A percentile compares a stretch with the other conserved stretches of the same genome.
Evolutionary conservation across 805 yeast species (phyloP).

Genomic region (Yarrowia sp.): DNA sequence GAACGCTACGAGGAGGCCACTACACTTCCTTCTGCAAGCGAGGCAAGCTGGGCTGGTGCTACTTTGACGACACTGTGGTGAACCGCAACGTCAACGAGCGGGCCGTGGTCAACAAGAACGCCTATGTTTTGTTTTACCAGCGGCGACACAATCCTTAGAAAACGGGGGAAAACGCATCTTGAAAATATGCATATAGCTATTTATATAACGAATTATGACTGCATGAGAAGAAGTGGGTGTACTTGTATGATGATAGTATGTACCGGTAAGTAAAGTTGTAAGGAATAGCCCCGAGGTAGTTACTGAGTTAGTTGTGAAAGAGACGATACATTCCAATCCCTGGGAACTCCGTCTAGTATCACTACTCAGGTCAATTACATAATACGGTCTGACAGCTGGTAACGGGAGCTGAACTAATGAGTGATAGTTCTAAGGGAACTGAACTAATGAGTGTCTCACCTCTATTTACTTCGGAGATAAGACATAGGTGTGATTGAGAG

Average conservation of each 20-base stretch:
- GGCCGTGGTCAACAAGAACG: conserved; percentile 70
- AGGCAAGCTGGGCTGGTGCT: conserved; percentile 72
- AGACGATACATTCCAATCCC: too few relatives aligned
- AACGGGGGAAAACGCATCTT: conserved; percentile 14
- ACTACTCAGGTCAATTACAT: too few relatives aligned
- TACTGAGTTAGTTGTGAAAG: too few relatives aligned
- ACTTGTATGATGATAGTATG: too few relatives aligned
- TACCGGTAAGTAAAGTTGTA: too few relatives aligned
- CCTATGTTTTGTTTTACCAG: conserved; percentile 78
- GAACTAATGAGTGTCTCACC: not conserved
- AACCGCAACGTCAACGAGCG: conserved; percentile 59
- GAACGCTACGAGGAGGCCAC: conserved; percentile 85
- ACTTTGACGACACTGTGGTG: conserved; percentile 81
- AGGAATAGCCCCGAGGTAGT: too few relatives aligned
- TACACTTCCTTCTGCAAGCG: conserved; percentile 83
- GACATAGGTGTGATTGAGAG: too few relatives aligned
- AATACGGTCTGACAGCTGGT: too few relatives aligned
- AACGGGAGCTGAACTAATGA: too few relatives aligned
- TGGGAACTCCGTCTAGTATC: too few relatives aligned
- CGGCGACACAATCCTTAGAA: conserved; percentile 25
- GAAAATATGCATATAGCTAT: conserved; percentile 35
- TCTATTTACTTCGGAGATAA: conserved; percentile 2
- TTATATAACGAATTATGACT: conserved; percentile 39
- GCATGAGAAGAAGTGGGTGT: conserved; percentile 6
- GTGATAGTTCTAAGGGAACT: too few relatives aligned